A percentile compares a stretch with the other conserved stretches of the same genome.
These are phyloP conservation scores for Suillus placidus DNA, from an alignment of 768 basidiomycete species.

Conservation along the genomic window DNA sequence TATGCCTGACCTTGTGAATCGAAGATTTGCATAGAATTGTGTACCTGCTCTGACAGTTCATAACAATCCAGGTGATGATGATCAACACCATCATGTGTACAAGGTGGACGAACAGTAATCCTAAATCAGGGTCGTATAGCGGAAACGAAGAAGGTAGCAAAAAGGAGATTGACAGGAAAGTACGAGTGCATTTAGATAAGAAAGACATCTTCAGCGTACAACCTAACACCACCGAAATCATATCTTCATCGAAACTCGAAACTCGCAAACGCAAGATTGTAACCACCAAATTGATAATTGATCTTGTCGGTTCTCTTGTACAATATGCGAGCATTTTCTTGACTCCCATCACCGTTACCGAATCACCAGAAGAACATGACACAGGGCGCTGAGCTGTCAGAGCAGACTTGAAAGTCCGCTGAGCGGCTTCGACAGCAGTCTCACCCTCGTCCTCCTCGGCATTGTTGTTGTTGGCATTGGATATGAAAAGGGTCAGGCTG, in stretches of 20 bases:
- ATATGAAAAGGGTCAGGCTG: conserved; percentile 89
- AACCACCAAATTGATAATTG: conserved; percentile 95
- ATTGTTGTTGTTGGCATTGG: conserved; percentile 53
- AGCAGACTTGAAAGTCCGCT: conserved; percentile 72
- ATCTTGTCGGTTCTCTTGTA: conserved; percentile 95
- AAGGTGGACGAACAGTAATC: conserved; percentile 21
- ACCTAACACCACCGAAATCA: conserved; percentile 13
- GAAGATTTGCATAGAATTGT: conserved; percentile 9
- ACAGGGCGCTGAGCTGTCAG: conserved; percentile 39
- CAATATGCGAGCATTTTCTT: conserved; percentile 27
- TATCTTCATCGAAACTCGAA: conserved; percentile 59
- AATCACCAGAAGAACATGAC: conserved; percentile 25
- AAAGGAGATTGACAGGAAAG: conserved; percentile 20
- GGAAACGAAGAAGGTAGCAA: conserved; percentile 16
- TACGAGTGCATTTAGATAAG: conserved; percentile 23
- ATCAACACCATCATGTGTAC: conserved; percentile 9
- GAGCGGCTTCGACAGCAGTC: conserved; percentile 68
- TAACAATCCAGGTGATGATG: neutral
- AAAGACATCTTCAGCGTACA: conserved; percentile 23
- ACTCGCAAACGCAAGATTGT: conserved; percentile 87
- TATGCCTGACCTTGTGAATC: conserved; percentile 15
- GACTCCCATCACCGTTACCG: conserved; percentile 20
- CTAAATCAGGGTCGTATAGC: conserved; percentile 11
- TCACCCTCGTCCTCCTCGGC: conserved; percentile 51
- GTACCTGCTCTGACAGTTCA: neutral